Percentiles rank a stretch among this genome's conserved stretches.
These are phyloP conservation scores for Irpex rosettiformis DNA, from an alignment of 1,284 basidiomycete species.

Conservation along the genomic window DNA sequence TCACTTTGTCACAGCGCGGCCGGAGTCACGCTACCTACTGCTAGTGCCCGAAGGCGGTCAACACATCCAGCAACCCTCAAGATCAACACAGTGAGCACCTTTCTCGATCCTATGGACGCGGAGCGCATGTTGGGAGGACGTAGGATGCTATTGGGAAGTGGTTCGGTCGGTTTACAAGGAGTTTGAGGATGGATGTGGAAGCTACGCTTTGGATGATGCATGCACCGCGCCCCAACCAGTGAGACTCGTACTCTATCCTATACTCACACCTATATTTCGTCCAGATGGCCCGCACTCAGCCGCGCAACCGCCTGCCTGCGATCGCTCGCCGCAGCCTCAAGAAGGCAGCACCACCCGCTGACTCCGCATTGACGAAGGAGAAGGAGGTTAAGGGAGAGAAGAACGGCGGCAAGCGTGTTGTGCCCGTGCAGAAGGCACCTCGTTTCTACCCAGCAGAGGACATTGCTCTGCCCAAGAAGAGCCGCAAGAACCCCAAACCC, in stretches of 20 bases:
- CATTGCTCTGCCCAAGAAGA: conserved; percentile 86
- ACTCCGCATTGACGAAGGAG: conserved; percentile 67
- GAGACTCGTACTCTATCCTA: conserved; percentile 12
- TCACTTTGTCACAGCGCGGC: background rate
- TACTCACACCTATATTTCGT: conserved; percentile 22
- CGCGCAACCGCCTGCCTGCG: conserved; percentile 80
- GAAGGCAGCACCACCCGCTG: conserved; percentile 66
- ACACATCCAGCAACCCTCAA: conserved; percentile 34
- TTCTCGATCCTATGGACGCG: conserved; percentile 16
- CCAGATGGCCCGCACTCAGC: conserved; percentile 92
- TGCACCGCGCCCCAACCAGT: conserved; percentile 20
- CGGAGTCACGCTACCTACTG: conserved; percentile 10
- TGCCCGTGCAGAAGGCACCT: conserved; percentile 85
- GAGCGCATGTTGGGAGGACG: conserved; percentile 14
- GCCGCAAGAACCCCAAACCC: conserved; percentile 81
- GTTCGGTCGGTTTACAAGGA: conserved; percentile 11
- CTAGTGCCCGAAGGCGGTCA: conserved; percentile 17
- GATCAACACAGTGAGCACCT: conserved; percentile 36
- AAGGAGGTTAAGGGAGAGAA: conserved; percentile 86
- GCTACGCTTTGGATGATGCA: conserved; percentile 31
- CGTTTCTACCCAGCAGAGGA: conserved; percentile 99
- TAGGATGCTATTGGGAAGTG: conserved; percentile 15
- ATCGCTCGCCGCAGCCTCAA: conserved; percentile 84
- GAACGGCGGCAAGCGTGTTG: conserved; percentile 87
- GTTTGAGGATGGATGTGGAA: conserved; percentile 34